phyloP scores from a whole-genome alignment of 164 flowering plant genomes.

The Magnolia officinalis region DNA sequence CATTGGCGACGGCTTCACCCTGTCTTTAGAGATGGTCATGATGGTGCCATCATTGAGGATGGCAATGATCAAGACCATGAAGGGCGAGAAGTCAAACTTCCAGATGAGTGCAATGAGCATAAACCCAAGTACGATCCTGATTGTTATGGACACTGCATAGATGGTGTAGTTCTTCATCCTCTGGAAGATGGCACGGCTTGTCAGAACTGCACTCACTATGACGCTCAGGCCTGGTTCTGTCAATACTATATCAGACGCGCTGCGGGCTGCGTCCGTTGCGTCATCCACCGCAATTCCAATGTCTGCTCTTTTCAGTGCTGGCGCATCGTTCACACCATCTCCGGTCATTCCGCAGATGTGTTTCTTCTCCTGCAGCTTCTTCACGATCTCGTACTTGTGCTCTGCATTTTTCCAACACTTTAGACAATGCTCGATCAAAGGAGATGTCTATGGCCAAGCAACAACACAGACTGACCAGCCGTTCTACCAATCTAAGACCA shows the following conservation, averaged over 20 bases:
- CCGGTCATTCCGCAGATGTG: slow-evolving; percentile 89
- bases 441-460: background rate
- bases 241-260: slow-evolving; percentile 84
- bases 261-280: slow-evolving; percentile 86
- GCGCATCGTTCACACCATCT: slow-evolving; percentile 86
- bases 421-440: background rate
- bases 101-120: slow-evolving; percentile 75
- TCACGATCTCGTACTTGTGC: slow-evolving; percentile 86
- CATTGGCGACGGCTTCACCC: slow-evolving; percentile 87
- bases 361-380: slow-evolving; percentile 67
- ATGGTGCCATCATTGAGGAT: slow-evolving; percentile 87
- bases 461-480: background rate
- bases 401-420: slow-evolving; percentile 26
- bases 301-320: slow-evolving; percentile 83
- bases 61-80: slow-evolving; percentile 86
- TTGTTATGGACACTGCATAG: slow-evolving; percentile 90
- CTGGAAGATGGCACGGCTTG: slow-evolving; percentile 91
- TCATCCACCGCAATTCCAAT: slow-evolving; percentile 93
- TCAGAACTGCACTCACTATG: slow-evolving; percentile 76
- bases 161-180: slow-evolving; percentile 96
- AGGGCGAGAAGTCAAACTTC: slow-evolving; percentile 92
- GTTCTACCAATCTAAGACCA: too few species aligned
- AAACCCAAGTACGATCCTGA: slow-evolving; percentile 83
- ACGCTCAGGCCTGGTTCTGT: slow-evolving; percentile 90
- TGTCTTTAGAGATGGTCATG: slow-evolving; percentile 94